Evolutionary conservation across 352 stramenopile genomes (phyloP).

Genomic region (Nothophytophthora sp.): DNA sequence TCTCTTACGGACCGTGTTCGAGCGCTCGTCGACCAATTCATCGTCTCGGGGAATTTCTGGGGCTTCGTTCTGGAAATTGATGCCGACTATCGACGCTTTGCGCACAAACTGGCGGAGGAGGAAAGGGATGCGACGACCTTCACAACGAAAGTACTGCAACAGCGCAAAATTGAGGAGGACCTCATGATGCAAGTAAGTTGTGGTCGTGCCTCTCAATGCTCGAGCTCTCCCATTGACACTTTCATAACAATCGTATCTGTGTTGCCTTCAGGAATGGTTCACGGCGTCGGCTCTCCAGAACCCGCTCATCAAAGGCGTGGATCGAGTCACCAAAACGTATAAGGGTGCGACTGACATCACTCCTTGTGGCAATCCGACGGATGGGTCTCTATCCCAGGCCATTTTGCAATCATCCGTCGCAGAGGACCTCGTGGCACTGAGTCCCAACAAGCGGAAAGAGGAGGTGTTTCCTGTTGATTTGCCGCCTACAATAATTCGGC

Average conservation of each 20-base stretch:
- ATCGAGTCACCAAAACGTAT: slow-evolving; percentile 31
- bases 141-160: slow-evolving; percentile 40
- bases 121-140: slow-evolving; percentile 52
- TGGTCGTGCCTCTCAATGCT: neutral
- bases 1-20: slow-evolving; percentile 44
- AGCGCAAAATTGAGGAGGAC: slow-evolving; percentile 53
- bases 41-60: slow-evolving; percentile 61
- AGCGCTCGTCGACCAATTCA: slow-evolving; percentile 43
- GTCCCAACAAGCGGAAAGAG: slow-evolving; percentile 39
- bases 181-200: slow-evolving; percentile 53
- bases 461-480: slow-evolving; percentile 60
- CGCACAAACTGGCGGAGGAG: slow-evolving; percentile 42
- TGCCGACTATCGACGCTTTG: slow-evolving; percentile 55
- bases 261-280: slow-evolving; percentile 59
- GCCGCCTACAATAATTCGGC: slow-evolving; percentile 44
- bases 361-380: slow-evolving; percentile 7
- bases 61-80: slow-evolving; percentile 61
- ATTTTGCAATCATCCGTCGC: slow-evolving; percentile 44
- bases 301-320: slow-evolving; percentile 39
- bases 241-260: too few relatives aligned
- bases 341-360: slow-evolving; percentile 16
- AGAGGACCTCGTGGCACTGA: slow-evolving; percentile 46
- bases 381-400: slow-evolving; percentile 26
- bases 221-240: neutral
- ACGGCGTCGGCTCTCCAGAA: slow-evolving; percentile 49